phyloP scores from a whole-genome alignment of 2,329 filamentous ascomycete genomes.

The Ascochyta koolunga region DNA sequence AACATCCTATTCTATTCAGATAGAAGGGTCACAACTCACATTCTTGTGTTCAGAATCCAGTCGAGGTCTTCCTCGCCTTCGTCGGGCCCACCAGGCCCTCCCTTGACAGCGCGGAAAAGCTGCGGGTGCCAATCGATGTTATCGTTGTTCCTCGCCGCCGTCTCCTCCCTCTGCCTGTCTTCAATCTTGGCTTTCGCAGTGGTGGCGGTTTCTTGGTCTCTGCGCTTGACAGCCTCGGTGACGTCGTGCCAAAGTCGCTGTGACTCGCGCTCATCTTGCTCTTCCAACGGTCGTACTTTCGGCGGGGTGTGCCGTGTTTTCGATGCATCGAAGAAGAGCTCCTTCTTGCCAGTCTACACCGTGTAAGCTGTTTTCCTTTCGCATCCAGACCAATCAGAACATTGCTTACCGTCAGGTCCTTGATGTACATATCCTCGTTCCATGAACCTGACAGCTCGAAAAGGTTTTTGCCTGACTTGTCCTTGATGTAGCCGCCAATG shows the following conservation, averaged over 20 bases:
- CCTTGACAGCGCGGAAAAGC: slow-evolving; percentile 78
- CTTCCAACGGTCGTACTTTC: slow-evolving; percentile 74
- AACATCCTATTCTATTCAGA: background rate
- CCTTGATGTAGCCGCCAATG: slow-evolving; percentile 89
- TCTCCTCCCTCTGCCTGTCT: slow-evolving; percentile 88
- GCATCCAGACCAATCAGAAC: background rate
- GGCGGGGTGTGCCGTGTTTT: slow-evolving; percentile 78
- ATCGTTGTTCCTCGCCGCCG: slow-evolving; percentile 76
- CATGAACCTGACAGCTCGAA: slow-evolving; percentile 89
- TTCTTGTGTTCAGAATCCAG: slow-evolving; percentile 88
- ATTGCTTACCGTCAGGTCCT: slow-evolving; percentile 71
- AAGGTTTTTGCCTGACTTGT: slow-evolving; percentile 82
- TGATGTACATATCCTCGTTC: slow-evolving; percentile 94
- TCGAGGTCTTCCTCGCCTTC: slow-evolving; percentile 89
- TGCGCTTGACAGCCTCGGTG: slow-evolving; percentile 78
- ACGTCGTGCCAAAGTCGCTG: slow-evolving; percentile 86
- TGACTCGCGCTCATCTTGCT: slow-evolving; percentile 90
- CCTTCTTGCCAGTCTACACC: slow-evolving; percentile 82
- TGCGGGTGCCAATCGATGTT: slow-evolving; percentile 86
- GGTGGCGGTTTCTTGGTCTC: slow-evolving; percentile 87
- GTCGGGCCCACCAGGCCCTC: slow-evolving; percentile 72
- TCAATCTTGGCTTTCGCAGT: slow-evolving; percentile 97
- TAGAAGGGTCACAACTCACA: slow-evolving; percentile 62
- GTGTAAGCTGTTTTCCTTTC: slow-evolving; percentile 3
- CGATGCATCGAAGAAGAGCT: slow-evolving; percentile 86